A percentile compares a stretch with the other conserved stretches of the same genome.
Conservation (phyloP, 2,329 filamentous ascomycete species). For the Monilinia aucupariae region DNA sequence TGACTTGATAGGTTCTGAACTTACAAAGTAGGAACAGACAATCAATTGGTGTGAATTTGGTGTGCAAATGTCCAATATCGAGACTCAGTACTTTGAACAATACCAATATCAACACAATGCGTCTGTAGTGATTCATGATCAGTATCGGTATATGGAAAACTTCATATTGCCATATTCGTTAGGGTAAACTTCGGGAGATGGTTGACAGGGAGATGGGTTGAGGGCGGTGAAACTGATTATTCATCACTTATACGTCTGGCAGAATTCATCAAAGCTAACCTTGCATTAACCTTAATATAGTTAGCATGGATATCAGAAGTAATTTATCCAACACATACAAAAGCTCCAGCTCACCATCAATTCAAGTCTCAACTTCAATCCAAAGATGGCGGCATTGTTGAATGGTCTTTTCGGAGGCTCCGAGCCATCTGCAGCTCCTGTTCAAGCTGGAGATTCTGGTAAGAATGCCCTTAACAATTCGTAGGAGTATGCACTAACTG, state of each 20-base stretch:
- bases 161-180: not conserved
- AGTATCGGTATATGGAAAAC: not conserved
- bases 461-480: slow-evolving; percentile 26
- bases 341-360: slow-evolving; percentile 20
- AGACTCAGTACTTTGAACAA: not conserved
- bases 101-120: not conserved
- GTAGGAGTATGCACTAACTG: slow-evolving; percentile 17
- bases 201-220: slow-evolving; percentile 1
- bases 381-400: slow-evolving; percentile 34
- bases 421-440: slow-evolving; percentile 51
- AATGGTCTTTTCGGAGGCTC: slow-evolving; percentile 63
- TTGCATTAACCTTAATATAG: not conserved
- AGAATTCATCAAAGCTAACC: not conserved
- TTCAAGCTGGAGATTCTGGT: slow-evolving; percentile 58
- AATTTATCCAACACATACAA: slow-evolving; percentile 5
- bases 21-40: not conserved
- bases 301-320: not conserved
- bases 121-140: not conserved
- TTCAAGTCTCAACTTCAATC: slow-evolving; percentile 1
- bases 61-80: not conserved
- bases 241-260: too few relatives aligned
- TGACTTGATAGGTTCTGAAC: not conserved
- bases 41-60: not conserved
- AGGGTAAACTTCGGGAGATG: not conserved
- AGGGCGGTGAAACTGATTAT: not conserved